Conservation (phyloP, 176 grass and related monocot species). For the Areca catechu region DNA sequence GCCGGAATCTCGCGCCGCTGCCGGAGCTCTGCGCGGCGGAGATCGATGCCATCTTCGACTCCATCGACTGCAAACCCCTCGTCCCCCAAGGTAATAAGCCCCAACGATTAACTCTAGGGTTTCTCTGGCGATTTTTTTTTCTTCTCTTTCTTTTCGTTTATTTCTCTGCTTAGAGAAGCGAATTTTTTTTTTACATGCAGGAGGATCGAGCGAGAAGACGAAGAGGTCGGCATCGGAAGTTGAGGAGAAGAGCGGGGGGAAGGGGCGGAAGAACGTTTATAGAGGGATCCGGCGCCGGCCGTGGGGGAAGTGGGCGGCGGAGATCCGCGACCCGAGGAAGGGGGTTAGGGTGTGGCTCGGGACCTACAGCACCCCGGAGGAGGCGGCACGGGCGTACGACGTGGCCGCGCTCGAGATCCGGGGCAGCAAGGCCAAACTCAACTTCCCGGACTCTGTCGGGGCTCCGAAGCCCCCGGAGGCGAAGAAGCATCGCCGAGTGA, state of each 20-base stretch:
- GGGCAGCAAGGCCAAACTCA: constrained; percentile 6
- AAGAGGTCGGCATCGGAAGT: too few species aligned
- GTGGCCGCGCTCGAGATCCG: constrained; percentile 6
- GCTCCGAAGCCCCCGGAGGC: too few species aligned
- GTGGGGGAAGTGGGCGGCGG: constrained; percentile 9
- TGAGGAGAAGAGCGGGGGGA: background rate
- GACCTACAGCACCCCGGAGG: constrained; percentile 8
- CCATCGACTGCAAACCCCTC: too few species aligned
- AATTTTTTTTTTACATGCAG: background rate
- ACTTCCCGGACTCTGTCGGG: background rate
- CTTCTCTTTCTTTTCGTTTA: too few species aligned
- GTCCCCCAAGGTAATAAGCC: too few species aligned
- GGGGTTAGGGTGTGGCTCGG: constrained; percentile 7
- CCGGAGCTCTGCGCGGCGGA: background rate
- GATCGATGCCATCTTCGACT: too few species aligned
- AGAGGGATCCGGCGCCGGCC: constrained; percentile 8
- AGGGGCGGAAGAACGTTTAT: background rate
- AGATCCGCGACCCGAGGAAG: constrained; percentile 13
- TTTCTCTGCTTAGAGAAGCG: too few species aligned
- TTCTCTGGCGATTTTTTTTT: too few species aligned
- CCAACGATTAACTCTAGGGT: too few species aligned
- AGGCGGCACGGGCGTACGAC: constrained; percentile 14
- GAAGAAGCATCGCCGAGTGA: constrained; percentile 4
- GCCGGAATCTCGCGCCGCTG: background rate
- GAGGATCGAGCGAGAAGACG: too few species aligned